These are phyloP conservation scores for Trichoderma citrinoviride DNA, from an alignment of 2,329 filamentous ascomycete genomes.

Conservation along the genomic window DNA sequence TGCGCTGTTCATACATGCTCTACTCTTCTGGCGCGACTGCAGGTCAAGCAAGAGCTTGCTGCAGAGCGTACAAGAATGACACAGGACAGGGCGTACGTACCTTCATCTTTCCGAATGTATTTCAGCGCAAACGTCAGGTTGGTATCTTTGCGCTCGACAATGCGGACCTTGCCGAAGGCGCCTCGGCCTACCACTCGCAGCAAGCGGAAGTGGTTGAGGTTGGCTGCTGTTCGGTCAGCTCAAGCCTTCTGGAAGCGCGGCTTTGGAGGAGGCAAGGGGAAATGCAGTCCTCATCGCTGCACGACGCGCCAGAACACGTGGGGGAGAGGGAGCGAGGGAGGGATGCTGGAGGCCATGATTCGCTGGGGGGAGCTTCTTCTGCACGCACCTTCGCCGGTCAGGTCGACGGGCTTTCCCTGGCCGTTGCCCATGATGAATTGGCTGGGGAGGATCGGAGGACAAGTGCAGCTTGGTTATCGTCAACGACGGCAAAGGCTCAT, in stretches of 20 bases:
- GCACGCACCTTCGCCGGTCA: constrained; percentile 80
- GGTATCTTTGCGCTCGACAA: constrained; percentile 96
- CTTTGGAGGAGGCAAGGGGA: not conserved
- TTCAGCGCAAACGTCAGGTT: constrained; percentile 92
- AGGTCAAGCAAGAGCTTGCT: not conserved
- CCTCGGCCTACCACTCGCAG: constrained; percentile 95
- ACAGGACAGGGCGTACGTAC: constrained; percentile 51
- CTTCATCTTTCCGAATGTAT: constrained; percentile 98
- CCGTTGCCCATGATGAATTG: constrained; percentile 85
- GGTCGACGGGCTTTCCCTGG: constrained; percentile 88
- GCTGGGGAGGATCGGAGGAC: constrained; percentile 28
- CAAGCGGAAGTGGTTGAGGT: constrained; percentile 94
- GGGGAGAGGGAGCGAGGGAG: constrained; percentile 21
- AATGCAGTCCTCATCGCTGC: not conserved
- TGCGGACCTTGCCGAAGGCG: constrained; percentile 97
- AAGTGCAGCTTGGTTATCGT: constrained; percentile 22
- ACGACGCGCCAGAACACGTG: constrained; percentile 14
- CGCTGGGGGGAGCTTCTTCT: not conserved
- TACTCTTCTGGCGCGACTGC: not conserved
- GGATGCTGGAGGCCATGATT: constrained; percentile 5
- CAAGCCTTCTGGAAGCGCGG: not conserved
- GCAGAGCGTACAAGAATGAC: not conserved
- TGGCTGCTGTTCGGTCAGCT: constrained; percentile 58
- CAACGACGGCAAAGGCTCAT: constrained; percentile 29
- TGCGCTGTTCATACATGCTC: not conserved